Evolutionary conservation across 768 basidiomycete genomes (phyloP).

Genomic region (Strobilomyces dryophilus): DNA sequence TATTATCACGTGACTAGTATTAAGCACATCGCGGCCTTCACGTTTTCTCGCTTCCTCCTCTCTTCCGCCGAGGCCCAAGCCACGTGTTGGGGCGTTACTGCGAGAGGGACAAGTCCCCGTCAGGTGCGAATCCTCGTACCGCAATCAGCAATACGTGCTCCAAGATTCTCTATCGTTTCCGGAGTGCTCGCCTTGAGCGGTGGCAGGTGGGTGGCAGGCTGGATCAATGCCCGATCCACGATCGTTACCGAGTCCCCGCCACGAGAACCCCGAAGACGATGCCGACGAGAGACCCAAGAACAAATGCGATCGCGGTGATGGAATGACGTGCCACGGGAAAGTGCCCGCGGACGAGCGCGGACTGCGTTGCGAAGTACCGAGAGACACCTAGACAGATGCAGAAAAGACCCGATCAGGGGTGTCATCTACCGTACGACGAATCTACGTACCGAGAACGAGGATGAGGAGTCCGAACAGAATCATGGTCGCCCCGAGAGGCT

Average conservation of each 20-base stretch:
- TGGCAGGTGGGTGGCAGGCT: not conserved
- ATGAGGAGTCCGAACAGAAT: constrained; percentile 45
- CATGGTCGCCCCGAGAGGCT: constrained; percentile 49
- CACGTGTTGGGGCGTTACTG: not conserved
- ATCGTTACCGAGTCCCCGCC: constrained; percentile 19
- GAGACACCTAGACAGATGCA: constrained; percentile 34
- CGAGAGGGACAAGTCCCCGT: not conserved
- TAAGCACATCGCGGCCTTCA: not conserved
- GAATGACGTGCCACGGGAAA: constrained; percentile 54
- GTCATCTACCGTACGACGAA: not conserved
- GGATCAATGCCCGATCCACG: not conserved
- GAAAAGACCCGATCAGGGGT: not conserved
- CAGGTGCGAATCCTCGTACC: not conserved
- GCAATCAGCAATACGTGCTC: not conserved
- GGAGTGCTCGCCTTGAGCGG: not conserved
- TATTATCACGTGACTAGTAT: constrained; percentile 12
- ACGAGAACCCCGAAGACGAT: constrained; percentile 43
- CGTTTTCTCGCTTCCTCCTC: not conserved
- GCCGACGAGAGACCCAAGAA: constrained; percentile 38
- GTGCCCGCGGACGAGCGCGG: constrained; percentile 43
- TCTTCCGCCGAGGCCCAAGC: not conserved
- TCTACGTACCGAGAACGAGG: constrained; percentile 42
- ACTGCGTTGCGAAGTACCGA: constrained; percentile 54
- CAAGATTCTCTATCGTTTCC: not conserved
- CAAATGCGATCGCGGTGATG: constrained; percentile 37